These are phyloP conservation scores for Ophiocordyceps camponoti-floridani DNA, from an alignment of 2,329 filamentous ascomycete genomes.

Conservation along the genomic window DNA sequence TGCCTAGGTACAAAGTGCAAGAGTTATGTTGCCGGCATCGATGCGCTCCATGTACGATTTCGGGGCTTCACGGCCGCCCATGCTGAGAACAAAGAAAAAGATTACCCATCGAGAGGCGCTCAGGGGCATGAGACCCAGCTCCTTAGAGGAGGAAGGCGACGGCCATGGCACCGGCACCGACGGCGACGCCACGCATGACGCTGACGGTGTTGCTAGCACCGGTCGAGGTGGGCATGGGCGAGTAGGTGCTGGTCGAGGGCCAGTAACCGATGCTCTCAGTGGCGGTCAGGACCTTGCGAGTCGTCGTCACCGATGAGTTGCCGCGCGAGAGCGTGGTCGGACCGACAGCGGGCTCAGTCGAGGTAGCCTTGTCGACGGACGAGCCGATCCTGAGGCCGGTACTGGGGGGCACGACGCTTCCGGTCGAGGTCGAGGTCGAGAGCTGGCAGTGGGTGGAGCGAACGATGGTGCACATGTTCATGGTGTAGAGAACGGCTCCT, in stretches of 20 bases:
- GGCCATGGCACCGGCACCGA: conserved; percentile 11
- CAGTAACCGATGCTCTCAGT: conserved; percentile 1
- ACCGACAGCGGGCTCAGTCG: conserved; percentile 2
- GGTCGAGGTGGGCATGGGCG: conserved; percentile 8
- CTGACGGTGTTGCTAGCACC: conserved; percentile 11
- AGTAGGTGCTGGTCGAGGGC: conserved; percentile 4
- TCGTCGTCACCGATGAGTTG: conserved; percentile 4
- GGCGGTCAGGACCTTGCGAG: conserved; percentile 1
- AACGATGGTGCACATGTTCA: conserved; percentile 18
- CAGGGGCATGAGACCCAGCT: not conserved
- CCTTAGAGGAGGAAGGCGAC: conserved; percentile 10
- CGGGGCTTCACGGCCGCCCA: not conserved
- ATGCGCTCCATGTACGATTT: conserved; percentile 3
- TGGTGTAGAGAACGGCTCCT: conserved; percentile 14
- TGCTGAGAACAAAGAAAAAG: not conserved
- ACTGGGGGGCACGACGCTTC: conserved; percentile 1
- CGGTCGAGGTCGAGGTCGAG: conserved; percentile 10
- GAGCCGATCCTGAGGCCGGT: not conserved
- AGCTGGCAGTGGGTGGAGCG: conserved; percentile 15
- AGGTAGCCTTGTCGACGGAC: conserved; percentile 1
- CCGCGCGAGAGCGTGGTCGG: conserved; percentile 6
- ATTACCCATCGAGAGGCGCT: no score
- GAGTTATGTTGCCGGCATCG: conserved; percentile 1
- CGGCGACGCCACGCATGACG: conserved; percentile 6
- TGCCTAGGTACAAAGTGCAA: conserved; percentile 2